phyloP scores from a whole-genome alignment of 495 filamentous ascomycete species.

The Trichoderma asperelloides region DNA sequence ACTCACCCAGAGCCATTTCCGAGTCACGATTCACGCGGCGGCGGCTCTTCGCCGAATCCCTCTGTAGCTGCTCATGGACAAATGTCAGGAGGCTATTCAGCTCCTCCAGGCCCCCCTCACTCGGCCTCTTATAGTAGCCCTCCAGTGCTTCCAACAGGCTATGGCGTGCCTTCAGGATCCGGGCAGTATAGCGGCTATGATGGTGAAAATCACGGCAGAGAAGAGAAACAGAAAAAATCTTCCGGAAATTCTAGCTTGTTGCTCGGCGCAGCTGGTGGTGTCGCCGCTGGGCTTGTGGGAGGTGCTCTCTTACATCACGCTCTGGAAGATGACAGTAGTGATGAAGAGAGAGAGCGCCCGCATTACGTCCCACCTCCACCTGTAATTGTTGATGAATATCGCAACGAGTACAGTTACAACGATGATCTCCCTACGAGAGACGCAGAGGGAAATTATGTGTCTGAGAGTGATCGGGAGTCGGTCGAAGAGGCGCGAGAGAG shows the following conservation, averaged over 20 bases:
- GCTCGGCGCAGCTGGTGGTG: constrained; percentile 42
- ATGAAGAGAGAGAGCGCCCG: constrained; percentile 14
- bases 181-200: constrained; percentile 16
- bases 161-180: constrained; percentile 13
- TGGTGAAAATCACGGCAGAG: constrained; percentile 24
- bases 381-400: constrained; percentile 16
- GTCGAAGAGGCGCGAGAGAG: constrained; percentile 27
- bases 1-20: neutral
- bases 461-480: constrained; percentile 30
- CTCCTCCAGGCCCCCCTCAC: constrained; percentile 13
- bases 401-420: constrained; percentile 21
- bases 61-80: neutral
- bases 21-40: neutral
- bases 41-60: neutral
- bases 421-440: constrained; percentile 19
- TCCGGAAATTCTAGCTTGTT: constrained; percentile 32
- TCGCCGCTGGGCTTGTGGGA: constrained; percentile 47
- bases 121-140: constrained; percentile 17
- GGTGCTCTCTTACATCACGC: constrained; percentile 49
- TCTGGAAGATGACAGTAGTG: constrained; percentile 23
- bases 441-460: constrained; percentile 28
- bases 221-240: constrained; percentile 37
- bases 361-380: neutral
- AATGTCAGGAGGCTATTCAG: constrained; percentile 9
- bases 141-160: constrained; percentile 17